phyloP scores from a whole-genome alignment of 768 basidiomycete species.

The Tricholoma furcatifolium region DNA sequence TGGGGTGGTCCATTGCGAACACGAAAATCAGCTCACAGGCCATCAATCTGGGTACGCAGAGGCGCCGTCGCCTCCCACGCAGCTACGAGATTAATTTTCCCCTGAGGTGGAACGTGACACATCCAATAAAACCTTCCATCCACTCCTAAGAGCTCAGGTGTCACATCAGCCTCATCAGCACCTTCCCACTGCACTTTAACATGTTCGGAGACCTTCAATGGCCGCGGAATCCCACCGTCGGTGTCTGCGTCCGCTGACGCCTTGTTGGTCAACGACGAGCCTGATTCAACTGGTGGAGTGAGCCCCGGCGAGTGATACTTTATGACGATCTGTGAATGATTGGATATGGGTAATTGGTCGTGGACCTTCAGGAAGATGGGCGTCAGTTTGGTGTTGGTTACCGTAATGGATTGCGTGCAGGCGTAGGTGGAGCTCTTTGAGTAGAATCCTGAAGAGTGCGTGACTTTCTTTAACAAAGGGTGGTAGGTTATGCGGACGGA shows the following conservation, averaged over 20 bases:
- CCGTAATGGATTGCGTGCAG: conserved; percentile 36
- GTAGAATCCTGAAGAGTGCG: conserved; percentile 31
- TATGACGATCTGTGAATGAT: conserved; percentile 37
- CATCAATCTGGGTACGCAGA: conserved; percentile 18
- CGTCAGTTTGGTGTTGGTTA: conserved; percentile 35
- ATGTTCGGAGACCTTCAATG: conserved; percentile 25
- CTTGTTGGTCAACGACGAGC: conserved; percentile 9
- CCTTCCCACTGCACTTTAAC: conserved; percentile 39
- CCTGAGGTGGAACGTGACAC: conserved; percentile 29
- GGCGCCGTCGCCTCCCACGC: conserved; percentile 38
- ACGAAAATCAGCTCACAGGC: conserved; percentile 9
- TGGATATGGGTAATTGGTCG: conserved; percentile 39
- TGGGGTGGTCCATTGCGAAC: too few species aligned
- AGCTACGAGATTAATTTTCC: conserved; percentile 29
- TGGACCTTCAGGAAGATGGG: conserved; percentile 32
- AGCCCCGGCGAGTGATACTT: conserved; percentile 25
- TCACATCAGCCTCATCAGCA: conserved; percentile 28
- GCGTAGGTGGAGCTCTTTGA: conserved; percentile 29
- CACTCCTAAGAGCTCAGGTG: conserved; percentile 26
- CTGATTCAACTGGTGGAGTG: conserved; percentile 22
- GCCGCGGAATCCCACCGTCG: conserved; percentile 8
- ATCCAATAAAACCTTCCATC: conserved; percentile 35
- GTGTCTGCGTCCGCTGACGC: neutral
- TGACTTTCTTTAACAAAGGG: conserved; percentile 32
- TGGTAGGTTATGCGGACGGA: conserved; percentile 41